Conservation (phyloP, 2,329 filamentous ascomycete species). For the Neobulgaria alba region DNA sequence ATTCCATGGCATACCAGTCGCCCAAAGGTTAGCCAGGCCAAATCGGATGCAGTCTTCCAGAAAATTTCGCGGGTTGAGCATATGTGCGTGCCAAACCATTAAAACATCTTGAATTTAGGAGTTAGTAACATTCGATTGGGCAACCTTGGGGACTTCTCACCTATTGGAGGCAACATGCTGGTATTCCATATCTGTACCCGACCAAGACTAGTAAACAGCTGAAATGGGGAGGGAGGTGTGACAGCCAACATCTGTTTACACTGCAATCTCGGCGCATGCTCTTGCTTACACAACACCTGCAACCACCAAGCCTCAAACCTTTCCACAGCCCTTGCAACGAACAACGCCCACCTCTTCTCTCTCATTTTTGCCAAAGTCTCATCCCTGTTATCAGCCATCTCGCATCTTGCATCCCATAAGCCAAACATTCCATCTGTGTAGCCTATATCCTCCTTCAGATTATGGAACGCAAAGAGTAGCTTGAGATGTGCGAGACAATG, state of each 20-base stretch:
- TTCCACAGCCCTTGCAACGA: constrained; percentile 57
- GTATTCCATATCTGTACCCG: constrained; percentile 29
- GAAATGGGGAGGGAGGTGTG: constrained; percentile 3
- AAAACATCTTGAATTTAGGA: constrained; percentile 47
- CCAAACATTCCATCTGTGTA: constrained; percentile 60
- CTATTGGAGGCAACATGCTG: constrained; percentile 47
- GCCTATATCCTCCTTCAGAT: constrained; percentile 57
- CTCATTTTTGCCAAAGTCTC: constrained; percentile 44
- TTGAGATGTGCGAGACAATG: constrained; percentile 67
- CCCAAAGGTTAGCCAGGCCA: constrained; percentile 48
- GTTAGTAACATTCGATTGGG: constrained; percentile 4
- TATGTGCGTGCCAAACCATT: constrained; percentile 73
- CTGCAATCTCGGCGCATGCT: constrained; percentile 19
- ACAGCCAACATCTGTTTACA: constrained; percentile 17
- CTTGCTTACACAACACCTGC: constrained; percentile 21
- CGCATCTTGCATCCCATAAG: constrained; percentile 39
- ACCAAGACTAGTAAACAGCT: constrained; percentile 13
- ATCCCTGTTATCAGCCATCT: constrained; percentile 30
- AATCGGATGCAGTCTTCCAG: constrained; percentile 63
- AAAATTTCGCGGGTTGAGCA: constrained; percentile 68
- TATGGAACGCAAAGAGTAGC: constrained; percentile 58
- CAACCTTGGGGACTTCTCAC: constrained; percentile 32
- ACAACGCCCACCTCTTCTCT: constrained; percentile 69
- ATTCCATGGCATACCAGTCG: constrained; percentile 57
- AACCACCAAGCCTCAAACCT: constrained; percentile 62